These are phyloP conservation scores for Boletus reticulatus DNA, from an alignment of 768 basidiomycete species.

Conservation along the genomic window DNA sequence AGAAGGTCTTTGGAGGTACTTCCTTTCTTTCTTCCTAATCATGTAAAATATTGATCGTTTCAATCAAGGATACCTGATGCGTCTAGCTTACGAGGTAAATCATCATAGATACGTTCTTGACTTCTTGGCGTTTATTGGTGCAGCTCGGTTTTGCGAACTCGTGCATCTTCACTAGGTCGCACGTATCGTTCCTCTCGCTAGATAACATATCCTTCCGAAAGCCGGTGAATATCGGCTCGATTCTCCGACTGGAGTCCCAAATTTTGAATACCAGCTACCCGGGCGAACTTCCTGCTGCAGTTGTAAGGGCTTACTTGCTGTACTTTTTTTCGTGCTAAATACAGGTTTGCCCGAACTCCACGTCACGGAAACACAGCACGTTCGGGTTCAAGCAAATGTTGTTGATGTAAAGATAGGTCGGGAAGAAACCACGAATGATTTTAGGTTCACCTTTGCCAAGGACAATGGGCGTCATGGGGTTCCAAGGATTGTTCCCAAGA, in stretches of 20 bases:
- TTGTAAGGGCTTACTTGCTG: slow-evolving; percentile 41
- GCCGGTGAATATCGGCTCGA: slow-evolving; percentile 83
- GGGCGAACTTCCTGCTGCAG: slow-evolving; percentile 39
- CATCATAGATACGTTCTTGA: not conserved
- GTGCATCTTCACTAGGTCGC: slow-evolving; percentile 62
- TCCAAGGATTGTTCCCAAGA: slow-evolving; percentile 58
- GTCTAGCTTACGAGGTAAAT: slow-evolving; percentile 68
- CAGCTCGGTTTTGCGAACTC: slow-evolving; percentile 76
- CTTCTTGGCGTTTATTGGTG: not conserved
- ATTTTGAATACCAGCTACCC: slow-evolving; percentile 54
- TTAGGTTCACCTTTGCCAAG: slow-evolving; percentile 69
- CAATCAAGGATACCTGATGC: slow-evolving; percentile 50
- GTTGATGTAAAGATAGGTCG: slow-evolving; percentile 63
- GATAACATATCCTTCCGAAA: slow-evolving; percentile 77
- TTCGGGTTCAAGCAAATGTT: slow-evolving; percentile 69
- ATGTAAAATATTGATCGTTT: not conserved
- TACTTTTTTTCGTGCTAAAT: not conserved
- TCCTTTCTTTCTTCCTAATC: not conserved
- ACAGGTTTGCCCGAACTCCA: not conserved
- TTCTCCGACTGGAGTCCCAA: slow-evolving; percentile 69
- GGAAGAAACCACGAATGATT: slow-evolving; percentile 71
- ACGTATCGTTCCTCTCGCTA: slow-evolving; percentile 70
- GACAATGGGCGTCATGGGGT: slow-evolving; percentile 38
- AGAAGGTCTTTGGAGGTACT: slow-evolving; percentile 78
- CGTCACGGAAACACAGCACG: slow-evolving; percentile 45